Base-by-base conservation (phyloP, 1,284 basidiomycete genomes). In the Ceratobasidium sp. region DNA sequence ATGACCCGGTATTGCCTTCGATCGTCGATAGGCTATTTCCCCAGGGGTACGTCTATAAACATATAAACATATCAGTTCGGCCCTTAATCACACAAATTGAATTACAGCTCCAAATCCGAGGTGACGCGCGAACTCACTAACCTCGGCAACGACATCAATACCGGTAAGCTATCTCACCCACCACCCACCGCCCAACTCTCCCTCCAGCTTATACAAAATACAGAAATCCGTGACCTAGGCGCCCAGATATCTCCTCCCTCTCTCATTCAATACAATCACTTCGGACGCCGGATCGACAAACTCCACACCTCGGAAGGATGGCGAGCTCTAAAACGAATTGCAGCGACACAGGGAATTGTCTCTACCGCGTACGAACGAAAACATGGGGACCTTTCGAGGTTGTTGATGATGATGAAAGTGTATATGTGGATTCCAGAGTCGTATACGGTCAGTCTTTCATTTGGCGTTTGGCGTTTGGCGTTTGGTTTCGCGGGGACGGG, bases 291-390 rank as follows among this genome's bases (percentile, higher is more conserved):
- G 9, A 82, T 92, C 4, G 91, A 93, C 79, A 81, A 83, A 1
- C 85, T 94, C 0, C 84, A 89, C 62, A 92, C 90, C 0, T 90
- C 89, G 15, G 90, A 92, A 79, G 90, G 88, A 0, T 93, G 91
- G 91, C 85, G 89, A 45, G 87, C 85, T 29, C 85, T 96, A 79
- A 93, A 91, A 82, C 89, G 87, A 31, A 83, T 91, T 48, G 86
- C 89, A 53, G 89, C 91, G 77, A 85, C 87, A 76, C 92, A 94
- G 82, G 93, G 94, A 0, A 79, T 90, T 31, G 87, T 90, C 1
- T 87, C 84, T 2, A 90, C 91, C 59, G 86, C 89, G 76, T 90
- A 90, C 77, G 89, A 91, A 76, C 85, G 90, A 27, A 85, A 84
- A 75, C 87, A 89, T 54, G 82, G 83, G 0, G 88, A 89, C 75